Evolutionary conservation across 192 early-diverging fungal genomes (phyloP).

Genomic region (Haplosporangium gracile): DNA sequence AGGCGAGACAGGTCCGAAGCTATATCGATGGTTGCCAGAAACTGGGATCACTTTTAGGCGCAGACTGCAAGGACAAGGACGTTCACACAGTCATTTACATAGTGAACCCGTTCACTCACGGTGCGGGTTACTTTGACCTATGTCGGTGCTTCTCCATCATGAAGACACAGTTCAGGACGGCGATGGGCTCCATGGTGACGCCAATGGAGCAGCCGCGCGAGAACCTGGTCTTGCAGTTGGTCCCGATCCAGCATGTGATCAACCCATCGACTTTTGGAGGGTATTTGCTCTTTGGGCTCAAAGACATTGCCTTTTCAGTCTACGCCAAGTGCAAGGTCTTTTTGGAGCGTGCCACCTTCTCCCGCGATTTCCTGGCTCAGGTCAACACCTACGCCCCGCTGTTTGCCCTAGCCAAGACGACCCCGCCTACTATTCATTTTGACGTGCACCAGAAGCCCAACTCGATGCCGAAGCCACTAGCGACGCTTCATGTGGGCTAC

Average conservation of each 20-base stretch:
- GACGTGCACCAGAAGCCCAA: slow-evolving; percentile 46
- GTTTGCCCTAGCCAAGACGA: slow-evolving; percentile 62
- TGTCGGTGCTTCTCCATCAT: slow-evolving; percentile 64
- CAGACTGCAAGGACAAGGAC: slow-evolving; percentile 35
- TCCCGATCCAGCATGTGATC: slow-evolving; percentile 66
- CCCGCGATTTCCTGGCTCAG: slow-evolving; percentile 25
- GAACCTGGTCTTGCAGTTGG: slow-evolving; percentile 60
- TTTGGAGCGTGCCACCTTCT: slow-evolving; percentile 51
- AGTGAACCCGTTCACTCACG: slow-evolving; percentile 64
- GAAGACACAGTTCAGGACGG: slow-evolving; percentile 55
- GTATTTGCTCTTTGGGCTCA: slow-evolving; percentile 62
- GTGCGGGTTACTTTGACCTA: slow-evolving; percentile 60
- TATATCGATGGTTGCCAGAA: slow-evolving; percentile 62
- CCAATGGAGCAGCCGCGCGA: slow-evolving; percentile 56
- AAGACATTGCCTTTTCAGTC: slow-evolving; percentile 67
- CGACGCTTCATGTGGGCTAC: slow-evolving; percentile 65
- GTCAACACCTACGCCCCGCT: slow-evolving; percentile 62
- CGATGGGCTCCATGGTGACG: slow-evolving; percentile 35
- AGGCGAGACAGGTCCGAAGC: slow-evolving; percentile 59
- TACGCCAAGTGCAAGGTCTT: slow-evolving; percentile 63
- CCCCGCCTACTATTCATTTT: slow-evolving; percentile 56
- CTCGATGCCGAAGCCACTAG: slow-evolving; percentile 54
- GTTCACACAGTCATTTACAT: slow-evolving; percentile 66
- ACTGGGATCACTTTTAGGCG: slow-evolving; percentile 59
- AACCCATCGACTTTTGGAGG: slow-evolving; percentile 64